phyloP scores from a whole-genome alignment of 805 yeast genomes.

The Schizosaccharomyces japonicus region DNA sequence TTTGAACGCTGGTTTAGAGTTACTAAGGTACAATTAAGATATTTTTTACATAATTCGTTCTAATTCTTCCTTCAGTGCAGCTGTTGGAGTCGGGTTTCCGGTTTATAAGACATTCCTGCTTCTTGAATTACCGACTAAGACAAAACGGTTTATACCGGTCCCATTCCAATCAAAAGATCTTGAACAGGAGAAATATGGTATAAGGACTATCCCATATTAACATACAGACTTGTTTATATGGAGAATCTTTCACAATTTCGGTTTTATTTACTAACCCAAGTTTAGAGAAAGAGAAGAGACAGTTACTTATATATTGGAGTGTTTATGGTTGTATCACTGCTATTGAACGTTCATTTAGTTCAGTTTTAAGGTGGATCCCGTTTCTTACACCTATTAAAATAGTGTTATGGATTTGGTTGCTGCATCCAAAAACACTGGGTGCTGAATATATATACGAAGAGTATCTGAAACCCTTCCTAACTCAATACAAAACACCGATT shows the following conservation, averaged over 20 bases:
- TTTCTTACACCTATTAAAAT: conserved; percentile 5
- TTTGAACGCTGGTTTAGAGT: too few relatives aligned
- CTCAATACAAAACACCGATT: conserved; percentile 15
- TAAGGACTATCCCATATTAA: too few relatives aligned
- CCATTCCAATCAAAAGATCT: background rate
- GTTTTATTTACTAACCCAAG: background rate
- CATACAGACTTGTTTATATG: too few relatives aligned
- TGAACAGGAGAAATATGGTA: background rate
- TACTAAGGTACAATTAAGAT: too few relatives aligned
- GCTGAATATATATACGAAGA: conserved; percentile 20
- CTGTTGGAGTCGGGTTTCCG: background rate
- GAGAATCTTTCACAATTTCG: too few relatives aligned
- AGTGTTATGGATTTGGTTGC: conserved; percentile 6
- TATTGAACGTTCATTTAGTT: background rate
- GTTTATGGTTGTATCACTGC: conserved; percentile 1
- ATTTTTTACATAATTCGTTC: too few relatives aligned
- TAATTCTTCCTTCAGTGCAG: background rate
- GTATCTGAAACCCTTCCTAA: conserved; percentile 20
- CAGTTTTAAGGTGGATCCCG: conserved; percentile 5
- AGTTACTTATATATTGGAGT: background rate
- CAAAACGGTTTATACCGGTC: background rate
- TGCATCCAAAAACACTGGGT: conserved; percentile 12
- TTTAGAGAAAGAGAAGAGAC: background rate
- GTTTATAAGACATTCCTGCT: background rate
- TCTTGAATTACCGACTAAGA: background rate